These are phyloP conservation scores for Gamsiella multidivaricata DNA, from an alignment of 192 early-diverging fungal genomes.

Conservation along the genomic window DNA sequence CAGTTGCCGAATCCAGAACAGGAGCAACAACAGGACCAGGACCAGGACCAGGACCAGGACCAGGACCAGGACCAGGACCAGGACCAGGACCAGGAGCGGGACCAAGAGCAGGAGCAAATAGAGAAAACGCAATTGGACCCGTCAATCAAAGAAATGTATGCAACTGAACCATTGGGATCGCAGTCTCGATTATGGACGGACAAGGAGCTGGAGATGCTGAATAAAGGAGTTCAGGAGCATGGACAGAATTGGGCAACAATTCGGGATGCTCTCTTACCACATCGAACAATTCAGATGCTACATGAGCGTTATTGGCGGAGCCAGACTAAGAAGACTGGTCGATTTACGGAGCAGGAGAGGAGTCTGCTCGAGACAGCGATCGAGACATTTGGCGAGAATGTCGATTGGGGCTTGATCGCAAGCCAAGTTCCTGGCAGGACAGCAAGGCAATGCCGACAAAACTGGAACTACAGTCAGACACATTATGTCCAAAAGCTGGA, in stretches of 20 bases:
- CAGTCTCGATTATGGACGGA: conserved; percentile 26
- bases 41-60: background rate
- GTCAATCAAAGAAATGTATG: too few species aligned
- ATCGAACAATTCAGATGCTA: conserved; percentile 33
- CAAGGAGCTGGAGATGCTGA: conserved; percentile 22
- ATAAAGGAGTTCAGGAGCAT: conserved; percentile 20
- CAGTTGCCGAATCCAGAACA: background rate
- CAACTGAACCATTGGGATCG: too few species aligned
- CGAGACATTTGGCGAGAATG: conserved; percentile 37
- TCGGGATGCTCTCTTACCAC: conserved; percentile 21
- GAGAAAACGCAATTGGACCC: too few species aligned
- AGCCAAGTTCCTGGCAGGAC: conserved; percentile 41
- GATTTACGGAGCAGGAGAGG: conserved; percentile 27
- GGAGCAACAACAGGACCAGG: background rate
- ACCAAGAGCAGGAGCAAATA: background rate
- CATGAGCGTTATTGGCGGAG: conserved; percentile 34
- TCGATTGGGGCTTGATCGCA: conserved; percentile 32
- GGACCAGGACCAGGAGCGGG: background rate
- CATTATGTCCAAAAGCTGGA: conserved; percentile 26
- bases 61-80: background rate
- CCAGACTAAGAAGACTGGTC: conserved; percentile 35
- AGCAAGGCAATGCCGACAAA: conserved; percentile 33
- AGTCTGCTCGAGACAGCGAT: conserved; percentile 34
- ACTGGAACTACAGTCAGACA: conserved; percentile 37
- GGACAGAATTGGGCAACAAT: conserved; percentile 30